Evolutionary conservation across 2,329 filamentous ascomycete species (phyloP).

Genomic region (Cyclaneusma minus): DNA sequence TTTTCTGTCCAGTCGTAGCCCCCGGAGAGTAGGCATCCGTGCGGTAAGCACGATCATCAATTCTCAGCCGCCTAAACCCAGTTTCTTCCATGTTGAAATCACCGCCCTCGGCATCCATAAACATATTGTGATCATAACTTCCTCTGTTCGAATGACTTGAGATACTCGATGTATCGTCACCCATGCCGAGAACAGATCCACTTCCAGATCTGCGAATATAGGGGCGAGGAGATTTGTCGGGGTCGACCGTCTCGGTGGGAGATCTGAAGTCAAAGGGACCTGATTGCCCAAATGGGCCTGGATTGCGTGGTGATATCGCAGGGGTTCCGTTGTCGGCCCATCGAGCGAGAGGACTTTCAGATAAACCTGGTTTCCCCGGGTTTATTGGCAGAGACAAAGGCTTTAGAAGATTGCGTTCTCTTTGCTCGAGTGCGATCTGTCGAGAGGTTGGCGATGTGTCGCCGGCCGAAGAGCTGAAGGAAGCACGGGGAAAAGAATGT

Average conservation of each 20-base stretch:
- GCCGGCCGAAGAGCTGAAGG: constrained; percentile 16
- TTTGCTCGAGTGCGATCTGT: constrained; percentile 14
- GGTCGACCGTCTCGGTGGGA: constrained; percentile 16
- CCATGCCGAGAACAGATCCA: constrained; percentile 21
- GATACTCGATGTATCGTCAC: constrained; percentile 32
- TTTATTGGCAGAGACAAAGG: constrained; percentile 20
- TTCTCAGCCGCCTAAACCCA: constrained; percentile 31
- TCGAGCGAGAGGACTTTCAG: constrained; percentile 15
- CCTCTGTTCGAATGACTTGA: constrained; percentile 37
- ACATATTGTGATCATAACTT: constrained; percentile 43
- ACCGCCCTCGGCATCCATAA: constrained; percentile 17
- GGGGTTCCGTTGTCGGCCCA: constrained; percentile 14
- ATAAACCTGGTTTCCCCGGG: constrained; percentile 12
- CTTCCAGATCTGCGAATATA: constrained; percentile 27
- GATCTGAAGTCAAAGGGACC: constrained; percentile 14
- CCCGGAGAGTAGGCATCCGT: constrained; percentile 15
- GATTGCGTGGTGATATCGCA: constrained; percentile 14
- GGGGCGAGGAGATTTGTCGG: constrained; percentile 15
- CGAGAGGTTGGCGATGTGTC: constrained; percentile 19
- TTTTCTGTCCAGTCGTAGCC: constrained; percentile 37
- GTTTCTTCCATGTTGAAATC: constrained; percentile 38
- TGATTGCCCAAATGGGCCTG: constrained; percentile 10
- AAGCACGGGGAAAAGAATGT: constrained; percentile 11
- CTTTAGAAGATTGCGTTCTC: constrained; percentile 16
- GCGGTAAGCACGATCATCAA: constrained; percentile 30